phyloP scores from a whole-genome alignment of 2,329 filamentous ascomycete genomes.

The Colletotrichum euphorbiae region DNA sequence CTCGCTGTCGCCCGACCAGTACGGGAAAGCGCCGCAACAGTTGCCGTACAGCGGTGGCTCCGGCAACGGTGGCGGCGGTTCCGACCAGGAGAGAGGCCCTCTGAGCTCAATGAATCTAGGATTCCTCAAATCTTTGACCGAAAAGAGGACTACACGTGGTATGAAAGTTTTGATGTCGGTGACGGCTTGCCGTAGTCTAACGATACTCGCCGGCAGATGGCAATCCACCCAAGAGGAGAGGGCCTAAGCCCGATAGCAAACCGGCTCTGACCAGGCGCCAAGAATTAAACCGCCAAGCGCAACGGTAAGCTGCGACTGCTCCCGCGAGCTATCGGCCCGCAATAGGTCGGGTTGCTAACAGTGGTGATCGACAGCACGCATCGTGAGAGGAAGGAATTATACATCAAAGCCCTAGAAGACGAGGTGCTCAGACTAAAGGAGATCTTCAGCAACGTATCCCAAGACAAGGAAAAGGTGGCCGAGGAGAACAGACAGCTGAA shows the following conservation, averaged over 20 bases:
- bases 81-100: conserved; percentile 52
- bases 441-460: conserved; percentile 77
- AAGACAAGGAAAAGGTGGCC: conserved; percentile 79
- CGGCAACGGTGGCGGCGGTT: conserved; percentile 22
- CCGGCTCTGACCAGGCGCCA: conserved; percentile 92
- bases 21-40: conserved; percentile 44
- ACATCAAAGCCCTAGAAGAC: conserved; percentile 93
- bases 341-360: conserved; percentile 35
- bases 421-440: conserved; percentile 92
- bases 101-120: conserved; percentile 63
- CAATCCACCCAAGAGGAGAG: conserved; percentile 86
- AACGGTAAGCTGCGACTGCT: conserved; percentile 72
- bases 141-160: conserved; percentile 86
- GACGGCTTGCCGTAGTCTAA: not conserved
- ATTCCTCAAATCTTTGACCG: conserved; percentile 75
- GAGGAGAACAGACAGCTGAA: conserved; percentile 85
- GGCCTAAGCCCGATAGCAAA: conserved; percentile 96
- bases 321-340: not conserved
- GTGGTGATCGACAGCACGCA: conserved; percentile 76
- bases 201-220: conserved; percentile 68
- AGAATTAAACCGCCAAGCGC: conserved; percentile 94
- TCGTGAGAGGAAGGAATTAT: conserved; percentile 94
- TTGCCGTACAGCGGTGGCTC: conserved; percentile 40
- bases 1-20: conserved; percentile 58
- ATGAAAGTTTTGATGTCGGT: conserved; percentile 41